Percentiles rank a stretch among this genome's conserved stretches.
Evolutionary conservation across 169 alveolate genomes (phyloP).

Genomic region (Plasmodium relictum): DNA sequence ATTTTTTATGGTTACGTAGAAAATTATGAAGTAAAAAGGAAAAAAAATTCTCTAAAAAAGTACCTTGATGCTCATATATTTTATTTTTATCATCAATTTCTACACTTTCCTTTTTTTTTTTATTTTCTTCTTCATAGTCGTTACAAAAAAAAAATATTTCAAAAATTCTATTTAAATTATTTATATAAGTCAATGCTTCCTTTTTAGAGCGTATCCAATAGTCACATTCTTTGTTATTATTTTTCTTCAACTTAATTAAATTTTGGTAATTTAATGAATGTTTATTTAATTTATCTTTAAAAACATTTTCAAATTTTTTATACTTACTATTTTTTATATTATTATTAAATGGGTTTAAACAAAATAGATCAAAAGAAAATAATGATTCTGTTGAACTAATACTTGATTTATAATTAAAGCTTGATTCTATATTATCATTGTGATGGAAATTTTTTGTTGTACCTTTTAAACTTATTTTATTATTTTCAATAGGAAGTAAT

Average conservation of each 20-base stretch:
- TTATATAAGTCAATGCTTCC: slow-evolving; percentile 21
- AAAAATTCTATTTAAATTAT: slow-evolving; percentile 16
- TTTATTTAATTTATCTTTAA: slow-evolving; percentile 33
- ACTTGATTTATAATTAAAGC: not conserved
- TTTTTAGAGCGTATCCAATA: slow-evolving; percentile 11
- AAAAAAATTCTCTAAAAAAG: slow-evolving; percentile 9
- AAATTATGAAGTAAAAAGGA: slow-evolving; percentile 12
- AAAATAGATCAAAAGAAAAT: slow-evolving; percentile 23
- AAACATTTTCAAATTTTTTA: slow-evolving; percentile 33
- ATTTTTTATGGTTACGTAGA: slow-evolving; percentile 2
- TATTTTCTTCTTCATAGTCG: not conserved
- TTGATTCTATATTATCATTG: not conserved
- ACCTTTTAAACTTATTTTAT: slow-evolving; percentile 2
- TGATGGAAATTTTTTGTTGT: not conserved
- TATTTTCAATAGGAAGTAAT: not conserved
- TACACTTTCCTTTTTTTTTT: not conserved
- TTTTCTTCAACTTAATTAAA: slow-evolving; percentile 29
- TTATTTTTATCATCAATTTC: not conserved
- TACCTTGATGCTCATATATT: not conserved
- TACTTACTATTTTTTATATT: not conserved
- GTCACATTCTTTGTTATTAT: not conserved
- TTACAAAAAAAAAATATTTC: not conserved
- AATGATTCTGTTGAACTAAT: slow-evolving; percentile 1
- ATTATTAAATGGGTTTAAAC: slow-evolving; percentile 7
- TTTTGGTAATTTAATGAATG: slow-evolving; percentile 57